These are phyloP conservation scores for Oryza meyeriana DNA, from an alignment of 176 grass and related monocot genomes.

Conservation along the genomic window DNA sequence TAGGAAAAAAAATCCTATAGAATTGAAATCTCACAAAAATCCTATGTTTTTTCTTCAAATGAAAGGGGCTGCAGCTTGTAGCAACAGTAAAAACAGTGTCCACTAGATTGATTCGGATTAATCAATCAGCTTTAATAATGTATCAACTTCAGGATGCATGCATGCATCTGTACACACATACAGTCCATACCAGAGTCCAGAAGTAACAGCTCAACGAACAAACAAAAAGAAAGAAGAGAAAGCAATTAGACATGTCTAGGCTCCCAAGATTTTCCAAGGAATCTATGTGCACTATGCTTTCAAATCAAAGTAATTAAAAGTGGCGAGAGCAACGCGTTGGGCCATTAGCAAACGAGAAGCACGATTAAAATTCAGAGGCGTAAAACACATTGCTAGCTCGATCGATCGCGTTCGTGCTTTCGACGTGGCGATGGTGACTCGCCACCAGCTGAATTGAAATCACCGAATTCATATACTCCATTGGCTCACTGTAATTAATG, in stretches of 20 bases:
- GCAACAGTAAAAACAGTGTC: background rate
- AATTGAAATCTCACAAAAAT: too few species aligned
- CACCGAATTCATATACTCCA: background rate
- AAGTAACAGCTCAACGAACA: too few species aligned
- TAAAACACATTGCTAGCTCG: constrained; percentile 2
- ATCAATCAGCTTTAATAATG: background rate
- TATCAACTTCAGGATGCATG: too few species aligned
- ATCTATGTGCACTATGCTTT: background rate
- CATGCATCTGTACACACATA: background rate
- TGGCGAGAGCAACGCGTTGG: background rate
- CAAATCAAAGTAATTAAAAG: background rate
- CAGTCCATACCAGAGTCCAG: too few species aligned
- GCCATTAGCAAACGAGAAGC: background rate
- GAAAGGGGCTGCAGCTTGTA: too few species aligned
- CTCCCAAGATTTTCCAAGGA: background rate
- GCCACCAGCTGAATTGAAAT: background rate
- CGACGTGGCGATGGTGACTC: constrained; percentile 41
- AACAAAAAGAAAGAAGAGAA: too few species aligned
- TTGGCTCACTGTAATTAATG: background rate
- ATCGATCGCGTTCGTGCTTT: constrained; percentile 6
- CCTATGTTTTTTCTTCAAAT: too few species aligned
- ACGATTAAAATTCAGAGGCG: constrained; percentile 9
- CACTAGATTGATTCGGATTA: background rate
- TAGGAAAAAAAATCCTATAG: too few species aligned
- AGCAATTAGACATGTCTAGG: background rate